A percentile compares a stretch with the other conserved stretches of the same genome.
phyloP scores from a whole-genome alignment of 2,329 filamentous ascomycete species.

The Colletotrichum australisinense region DNA sequence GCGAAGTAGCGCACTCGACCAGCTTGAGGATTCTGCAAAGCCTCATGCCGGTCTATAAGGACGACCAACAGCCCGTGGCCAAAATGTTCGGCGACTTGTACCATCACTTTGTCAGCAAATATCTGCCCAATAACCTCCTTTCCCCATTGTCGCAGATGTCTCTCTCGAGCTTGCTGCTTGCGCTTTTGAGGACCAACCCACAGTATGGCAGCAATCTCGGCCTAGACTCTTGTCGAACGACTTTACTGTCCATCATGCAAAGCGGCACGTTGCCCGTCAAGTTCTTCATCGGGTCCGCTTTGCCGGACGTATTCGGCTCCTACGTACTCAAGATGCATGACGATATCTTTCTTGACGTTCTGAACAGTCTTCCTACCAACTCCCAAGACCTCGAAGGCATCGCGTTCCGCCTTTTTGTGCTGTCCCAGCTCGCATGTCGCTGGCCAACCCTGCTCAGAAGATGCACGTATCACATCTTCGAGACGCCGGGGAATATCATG shows the following conservation, averaged over 20 bases:
- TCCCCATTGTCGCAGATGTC: conserved; percentile 76
- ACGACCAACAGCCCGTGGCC: conserved; percentile 54
- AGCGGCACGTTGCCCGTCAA: conserved; percentile 78
- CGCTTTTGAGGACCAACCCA: conserved; percentile 74
- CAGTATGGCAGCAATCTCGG: conserved; percentile 72
- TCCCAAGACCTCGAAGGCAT: conserved; percentile 82
- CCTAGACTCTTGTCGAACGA: conserved; percentile 73
- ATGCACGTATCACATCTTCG: conserved; percentile 94
- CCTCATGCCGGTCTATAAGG: conserved; percentile 72
- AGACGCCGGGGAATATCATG: conserved; percentile 81
- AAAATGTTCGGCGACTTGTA: conserved; percentile 77
- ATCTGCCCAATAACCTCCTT: conserved; percentile 74
- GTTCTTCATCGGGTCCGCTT: conserved; percentile 75
- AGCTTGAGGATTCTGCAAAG: conserved; percentile 76
- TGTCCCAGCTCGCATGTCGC: conserved; percentile 80
- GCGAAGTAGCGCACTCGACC: conserved; percentile 77
- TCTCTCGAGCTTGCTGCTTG: conserved; percentile 76
- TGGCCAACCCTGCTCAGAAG: conserved; percentile 90
- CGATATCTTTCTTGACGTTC: conserved; percentile 83
- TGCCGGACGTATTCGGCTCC: conserved; percentile 81
- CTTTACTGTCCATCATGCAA: conserved; percentile 78
- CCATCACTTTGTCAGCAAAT: conserved; percentile 76
- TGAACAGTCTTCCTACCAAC: conserved; percentile 82
- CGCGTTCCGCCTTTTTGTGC: conserved; percentile 80
- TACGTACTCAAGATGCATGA: conserved; percentile 89